Evolutionary conservation across 2,329 filamentous ascomycete species (phyloP).

Genomic region (Claviceps arundinis): DNA sequence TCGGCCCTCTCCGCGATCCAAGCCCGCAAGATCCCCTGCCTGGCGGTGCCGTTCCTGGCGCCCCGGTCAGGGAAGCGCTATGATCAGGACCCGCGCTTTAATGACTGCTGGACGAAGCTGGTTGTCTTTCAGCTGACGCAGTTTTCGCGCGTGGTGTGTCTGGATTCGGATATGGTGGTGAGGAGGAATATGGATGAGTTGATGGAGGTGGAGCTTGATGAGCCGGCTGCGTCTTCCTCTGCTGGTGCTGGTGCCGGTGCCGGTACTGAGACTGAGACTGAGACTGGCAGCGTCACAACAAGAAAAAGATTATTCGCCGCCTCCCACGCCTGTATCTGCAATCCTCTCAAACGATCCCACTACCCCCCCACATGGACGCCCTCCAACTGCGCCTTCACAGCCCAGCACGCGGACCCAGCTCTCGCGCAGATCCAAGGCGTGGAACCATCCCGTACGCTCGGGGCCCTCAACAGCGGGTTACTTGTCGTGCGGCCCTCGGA

Average conservation of each 20-base stretch:
- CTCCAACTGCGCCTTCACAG: conserved; percentile 44
- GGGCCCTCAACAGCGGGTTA: conserved; percentile 36
- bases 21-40: conserved; percentile 53
- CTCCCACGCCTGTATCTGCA: conserved; percentile 75
- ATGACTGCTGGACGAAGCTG: conserved; percentile 84
- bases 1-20: conserved; percentile 57
- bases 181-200: conserved; percentile 81
- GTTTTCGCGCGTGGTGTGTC: conserved; percentile 67
- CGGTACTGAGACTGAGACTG: no score
- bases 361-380: conserved; percentile 61
- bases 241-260: no score
- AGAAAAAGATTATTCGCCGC: conserved; percentile 52
- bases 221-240: neutral
- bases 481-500: conserved; percentile 41
- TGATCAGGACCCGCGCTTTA: conserved; percentile 68
- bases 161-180: conserved; percentile 83
- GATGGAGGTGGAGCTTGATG: conserved; percentile 67
- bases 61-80: conserved; percentile 55
- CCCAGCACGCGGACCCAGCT: conserved; percentile 34
- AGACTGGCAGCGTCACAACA: neutral
- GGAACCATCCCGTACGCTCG: conserved; percentile 30
- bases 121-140: conserved; percentile 63
- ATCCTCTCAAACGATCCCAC: conserved; percentile 63
- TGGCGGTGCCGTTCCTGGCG: conserved; percentile 59
- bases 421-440: conserved; percentile 31